Percentiles rank a stretch among this genome's conserved stretches.
Evolutionary conservation across 2,329 filamentous ascomycete species (phyloP).

Genomic region (Trichoderma afroharzianum): DNA sequence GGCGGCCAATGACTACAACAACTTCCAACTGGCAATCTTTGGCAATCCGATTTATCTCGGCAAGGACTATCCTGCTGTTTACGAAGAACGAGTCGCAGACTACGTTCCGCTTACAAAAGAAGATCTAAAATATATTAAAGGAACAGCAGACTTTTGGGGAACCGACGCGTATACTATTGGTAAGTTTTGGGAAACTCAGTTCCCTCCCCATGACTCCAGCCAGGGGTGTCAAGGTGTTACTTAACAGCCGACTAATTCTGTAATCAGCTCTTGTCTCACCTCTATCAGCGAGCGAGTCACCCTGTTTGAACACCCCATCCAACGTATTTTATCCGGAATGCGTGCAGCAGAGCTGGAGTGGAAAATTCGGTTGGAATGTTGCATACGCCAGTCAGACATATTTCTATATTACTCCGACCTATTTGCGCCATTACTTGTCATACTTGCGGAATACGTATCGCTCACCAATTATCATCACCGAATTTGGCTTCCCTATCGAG

Average conservation of each 20-base stretch:
- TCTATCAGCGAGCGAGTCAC: conserved; percentile 27
- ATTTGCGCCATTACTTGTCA: conserved; percentile 52
- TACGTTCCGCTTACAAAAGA: too few relatives aligned
- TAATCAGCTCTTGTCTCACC: conserved; percentile 19
- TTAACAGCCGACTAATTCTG: too few relatives aligned
- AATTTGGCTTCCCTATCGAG: conserved; percentile 57
- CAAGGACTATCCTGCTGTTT: conserved; percentile 46
- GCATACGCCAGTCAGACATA: conserved; percentile 54
- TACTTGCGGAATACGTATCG: conserved; percentile 60
- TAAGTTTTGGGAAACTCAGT: too few relatives aligned
- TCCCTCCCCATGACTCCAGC: too few relatives aligned
- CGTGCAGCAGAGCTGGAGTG: conserved; percentile 44
- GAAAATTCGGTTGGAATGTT: conserved; percentile 54
- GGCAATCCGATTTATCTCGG: conserved; percentile 52
- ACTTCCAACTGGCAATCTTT: conserved; percentile 47
- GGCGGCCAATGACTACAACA: conserved; percentile 45
- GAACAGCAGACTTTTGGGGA: too few relatives aligned
- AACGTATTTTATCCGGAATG: conserved; percentile 46
- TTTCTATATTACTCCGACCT: conserved; percentile 56
- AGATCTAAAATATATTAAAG: too few relatives aligned
- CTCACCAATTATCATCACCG: conserved; percentile 45
- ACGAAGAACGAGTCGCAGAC: conserved; percentile 36
- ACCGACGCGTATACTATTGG: too few relatives aligned
- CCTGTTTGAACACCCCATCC: background rate
- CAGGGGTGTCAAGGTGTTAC: too few relatives aligned